Evolutionary conservation across 2,329 filamentous ascomycete genomes (phyloP).

Genomic region (Acrodontium crateriforme): DNA sequence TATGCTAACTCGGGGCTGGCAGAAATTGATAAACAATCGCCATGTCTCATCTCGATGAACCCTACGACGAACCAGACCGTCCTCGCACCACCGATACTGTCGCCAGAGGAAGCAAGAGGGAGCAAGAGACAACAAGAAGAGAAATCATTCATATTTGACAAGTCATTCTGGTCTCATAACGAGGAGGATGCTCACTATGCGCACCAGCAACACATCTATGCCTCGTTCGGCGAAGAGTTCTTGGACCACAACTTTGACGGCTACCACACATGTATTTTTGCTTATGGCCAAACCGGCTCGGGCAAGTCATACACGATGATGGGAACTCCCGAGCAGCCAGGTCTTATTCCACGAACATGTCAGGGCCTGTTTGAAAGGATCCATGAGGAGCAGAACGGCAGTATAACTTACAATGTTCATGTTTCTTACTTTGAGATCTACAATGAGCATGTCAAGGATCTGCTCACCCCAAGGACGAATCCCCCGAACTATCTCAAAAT

Average conservation of each 20-base stretch:
- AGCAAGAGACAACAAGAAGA: constrained; percentile 68
- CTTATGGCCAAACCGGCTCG: constrained; percentile 93
- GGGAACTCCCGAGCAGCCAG: constrained; percentile 72
- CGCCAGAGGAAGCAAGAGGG: constrained; percentile 28
- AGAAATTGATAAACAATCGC: constrained; percentile 71
- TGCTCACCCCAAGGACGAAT: constrained; percentile 68
- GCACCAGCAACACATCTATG: constrained; percentile 84
- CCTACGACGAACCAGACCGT: constrained; percentile 74
- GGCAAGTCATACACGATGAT: constrained; percentile 99
- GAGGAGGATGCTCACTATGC: constrained; percentile 72
- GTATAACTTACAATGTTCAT: constrained; percentile 91
- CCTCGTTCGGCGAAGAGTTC: constrained; percentile 87
- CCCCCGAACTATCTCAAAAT: constrained; percentile 91
- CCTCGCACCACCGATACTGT: constrained; percentile 49
- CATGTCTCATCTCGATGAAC: constrained; percentile 87
- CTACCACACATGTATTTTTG: constrained; percentile 98
- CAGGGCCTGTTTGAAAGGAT: constrained; percentile 93
- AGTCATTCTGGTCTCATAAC: constrained; percentile 94
- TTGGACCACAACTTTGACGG: constrained; percentile 98
- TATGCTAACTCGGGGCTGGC: constrained; percentile 13
- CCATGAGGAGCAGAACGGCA: constrained; percentile 67
- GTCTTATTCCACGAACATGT: constrained; percentile 87
- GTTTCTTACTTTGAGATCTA: constrained; percentile 99
- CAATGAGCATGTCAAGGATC: constrained; percentile 94
- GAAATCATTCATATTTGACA: constrained; percentile 90